Percentiles rank a stretch among this genome's conserved stretches.
Evolutionary conservation across 768 basidiomycete genomes (phyloP).

Genomic region (Leccinum obscurum): DNA sequence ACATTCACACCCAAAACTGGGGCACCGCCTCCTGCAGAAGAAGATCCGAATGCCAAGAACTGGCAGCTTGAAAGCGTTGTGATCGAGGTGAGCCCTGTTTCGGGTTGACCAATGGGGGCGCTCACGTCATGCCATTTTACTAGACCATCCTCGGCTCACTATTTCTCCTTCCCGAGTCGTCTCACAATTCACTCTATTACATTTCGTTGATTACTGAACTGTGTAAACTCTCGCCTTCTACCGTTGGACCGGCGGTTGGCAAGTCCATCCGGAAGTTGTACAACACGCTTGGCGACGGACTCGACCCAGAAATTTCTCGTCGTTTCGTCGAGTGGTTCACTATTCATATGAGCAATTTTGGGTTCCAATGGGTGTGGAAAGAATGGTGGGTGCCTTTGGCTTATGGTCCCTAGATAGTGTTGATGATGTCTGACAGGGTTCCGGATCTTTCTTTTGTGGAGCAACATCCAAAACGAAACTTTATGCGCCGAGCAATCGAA

Average conservation of each 20-base stretch:
- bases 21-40: slow-evolving; percentile 48
- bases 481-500: slow-evolving; percentile 85
- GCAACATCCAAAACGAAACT: slow-evolving; percentile 84
- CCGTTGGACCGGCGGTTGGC: slow-evolving; percentile 94
- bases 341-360: slow-evolving; percentile 96
- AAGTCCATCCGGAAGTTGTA: slow-evolving; percentile 93
- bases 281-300: slow-evolving; percentile 70
- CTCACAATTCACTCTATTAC: slow-evolving; percentile 82
- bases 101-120: background rate
- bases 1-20: slow-evolving; percentile 83
- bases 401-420: background rate
- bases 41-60: slow-evolving; percentile 57
- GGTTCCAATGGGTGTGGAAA: slow-evolving; percentile 98
- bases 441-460: slow-evolving; percentile 73
- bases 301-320: slow-evolving; percentile 82
- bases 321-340: slow-evolving; percentile 95
- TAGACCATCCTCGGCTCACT: slow-evolving; percentile 74
- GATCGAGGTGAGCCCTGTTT: slow-evolving; percentile 61
- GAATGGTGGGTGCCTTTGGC: slow-evolving; percentile 70
- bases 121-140: background rate
- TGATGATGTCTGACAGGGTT: slow-evolving; percentile 56
- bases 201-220: slow-evolving; percentile 87
- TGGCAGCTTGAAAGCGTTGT: slow-evolving; percentile 90
- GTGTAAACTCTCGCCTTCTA: slow-evolving; percentile 89
- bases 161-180: slow-evolving; percentile 75